phyloP scores from a whole-genome alignment of 768 basidiomycete species.

The Leccinum rimulosum region DNA sequence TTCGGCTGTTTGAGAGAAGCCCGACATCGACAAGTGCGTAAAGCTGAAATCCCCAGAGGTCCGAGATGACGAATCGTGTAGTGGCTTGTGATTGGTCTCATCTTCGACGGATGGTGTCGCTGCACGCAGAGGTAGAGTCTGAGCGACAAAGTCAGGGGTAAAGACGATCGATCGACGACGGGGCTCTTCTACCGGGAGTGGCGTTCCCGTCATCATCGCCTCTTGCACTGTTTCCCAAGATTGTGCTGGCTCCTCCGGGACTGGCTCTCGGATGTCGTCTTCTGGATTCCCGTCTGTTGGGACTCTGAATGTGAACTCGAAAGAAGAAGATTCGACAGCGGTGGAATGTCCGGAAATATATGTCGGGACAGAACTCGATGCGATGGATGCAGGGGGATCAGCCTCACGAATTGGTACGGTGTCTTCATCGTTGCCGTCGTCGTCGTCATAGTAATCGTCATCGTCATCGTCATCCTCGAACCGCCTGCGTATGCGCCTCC shows the following conservation, averaged over 20 bases:
- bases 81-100: slow-evolving; percentile 2
- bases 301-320: slow-evolving; percentile 27
- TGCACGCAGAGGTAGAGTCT: slow-evolving; percentile 9
- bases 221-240: slow-evolving; percentile 26
- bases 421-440: slow-evolving; percentile 7
- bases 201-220: slow-evolving; percentile 23
- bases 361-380: neutral
- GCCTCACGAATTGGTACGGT: neutral
- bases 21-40: slow-evolving; percentile 22
- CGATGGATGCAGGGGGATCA: slow-evolving; percentile 8
- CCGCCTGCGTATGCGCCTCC: slow-evolving; percentile 21
- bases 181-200: slow-evolving; percentile 24
- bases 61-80: slow-evolving; percentile 10
- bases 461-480: neutral
- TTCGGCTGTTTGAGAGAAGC: slow-evolving; percentile 14
- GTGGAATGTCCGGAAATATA: slow-evolving; percentile 11
- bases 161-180: slow-evolving; percentile 27
- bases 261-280: slow-evolving; percentile 24
- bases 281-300: slow-evolving; percentile 8
- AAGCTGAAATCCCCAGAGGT: slow-evolving; percentile 17
- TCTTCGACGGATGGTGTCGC: slow-evolving; percentile 11
- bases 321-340: slow-evolving; percentile 11
- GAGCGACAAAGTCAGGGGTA: slow-evolving; percentile 17
- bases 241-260: slow-evolving; percentile 24
- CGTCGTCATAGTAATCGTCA: neutral